Evolutionary conservation across 2,329 filamentous ascomycete genomes (phyloP), one percentile per base, ranked within the genome.

Genomic region (Penicillium verrucosum): DNA sequence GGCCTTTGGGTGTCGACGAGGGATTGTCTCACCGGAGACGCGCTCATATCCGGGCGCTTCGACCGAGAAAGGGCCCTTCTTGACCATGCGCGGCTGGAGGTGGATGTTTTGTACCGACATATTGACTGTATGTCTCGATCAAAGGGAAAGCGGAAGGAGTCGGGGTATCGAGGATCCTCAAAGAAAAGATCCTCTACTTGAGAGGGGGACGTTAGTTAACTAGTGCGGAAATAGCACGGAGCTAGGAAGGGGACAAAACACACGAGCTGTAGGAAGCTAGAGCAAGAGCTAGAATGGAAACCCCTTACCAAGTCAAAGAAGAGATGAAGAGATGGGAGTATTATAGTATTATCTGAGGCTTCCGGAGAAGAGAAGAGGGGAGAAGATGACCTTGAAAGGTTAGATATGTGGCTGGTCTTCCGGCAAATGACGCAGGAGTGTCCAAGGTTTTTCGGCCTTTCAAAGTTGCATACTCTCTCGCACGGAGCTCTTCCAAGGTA

Each of bases 1-100:
- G 61, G 88, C 85, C 57, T 81, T 80, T 54, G 84, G 80, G 72
- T 95, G 86, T 57, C 91, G 85, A 65, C 90, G 88, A 38, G 92
- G 91, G 63, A 91, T 86, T 48, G 92, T 93, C 80, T 96, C 91
- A 78, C 91, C 91, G 6, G 87, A 81, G 59, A 89, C 82, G 65
- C 87, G 85, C 69, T 86, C 76, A 62, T 80, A 84, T 67, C 86
- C 89, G 16, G 88, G 79, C 11, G 82, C 85, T 67, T 94, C 89
- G 68, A 92, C 78, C 55, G 88, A 87, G 79, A 87, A 93, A 14
- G 90, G 90, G 34, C 86, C 83, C 73, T 86, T 85, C 75, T 88
- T 86, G 68, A 83, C 78, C 75, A 83, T 83, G 67, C 80, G 75
- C 59, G 78, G 76, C 57, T 76, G 68, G 54, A 78, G 58, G 32